Percentiles rank a stretch among this genome's conserved stretches.
phyloP scores from a whole-genome alignment of 2,329 filamentous ascomycete genomes.

The Arthroderma uncinatum region DNA sequence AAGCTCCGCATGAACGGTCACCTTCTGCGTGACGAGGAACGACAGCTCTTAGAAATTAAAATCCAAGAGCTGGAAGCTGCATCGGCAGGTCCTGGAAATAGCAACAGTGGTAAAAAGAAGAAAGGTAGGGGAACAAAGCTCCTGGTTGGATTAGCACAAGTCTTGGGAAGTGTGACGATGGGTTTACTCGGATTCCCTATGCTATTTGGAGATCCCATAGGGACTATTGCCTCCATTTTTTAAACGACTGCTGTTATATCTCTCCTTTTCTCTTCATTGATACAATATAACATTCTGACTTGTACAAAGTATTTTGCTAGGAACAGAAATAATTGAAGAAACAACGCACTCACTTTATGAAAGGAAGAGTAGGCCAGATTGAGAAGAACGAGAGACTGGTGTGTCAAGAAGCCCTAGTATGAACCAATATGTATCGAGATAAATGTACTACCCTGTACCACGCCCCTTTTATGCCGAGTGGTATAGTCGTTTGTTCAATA shows the following conservation, averaged over 20 bases:
- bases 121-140: conserved; percentile 7
- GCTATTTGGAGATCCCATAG: conserved; percentile 5
- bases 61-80: conserved; percentile 1
- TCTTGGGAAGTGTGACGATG: conserved; percentile 7
- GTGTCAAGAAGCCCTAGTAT: too few species aligned
- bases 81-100: neutral
- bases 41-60: neutral
- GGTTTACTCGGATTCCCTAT: conserved; percentile 7
- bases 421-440: too few species aligned
- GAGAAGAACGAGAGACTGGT: too few species aligned
- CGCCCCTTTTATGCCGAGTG: too few species aligned
- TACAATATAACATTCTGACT: neutral
- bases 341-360: too few species aligned
- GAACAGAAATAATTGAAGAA: neutral
- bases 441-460: too few species aligned
- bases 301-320: neutral
- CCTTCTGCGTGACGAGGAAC: conserved; percentile 3
- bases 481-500: too few species aligned
- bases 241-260: neutral
- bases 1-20: conserved; percentile 6
- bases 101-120: neutral
- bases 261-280: neutral
- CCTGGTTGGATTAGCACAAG: conserved; percentile 1
- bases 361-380: too few species aligned
- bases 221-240: conserved; percentile 2